Base-by-base conservation (phyloP, 164 flowering plant genomes). In the grape (Vitis vinifera) region DNA sequence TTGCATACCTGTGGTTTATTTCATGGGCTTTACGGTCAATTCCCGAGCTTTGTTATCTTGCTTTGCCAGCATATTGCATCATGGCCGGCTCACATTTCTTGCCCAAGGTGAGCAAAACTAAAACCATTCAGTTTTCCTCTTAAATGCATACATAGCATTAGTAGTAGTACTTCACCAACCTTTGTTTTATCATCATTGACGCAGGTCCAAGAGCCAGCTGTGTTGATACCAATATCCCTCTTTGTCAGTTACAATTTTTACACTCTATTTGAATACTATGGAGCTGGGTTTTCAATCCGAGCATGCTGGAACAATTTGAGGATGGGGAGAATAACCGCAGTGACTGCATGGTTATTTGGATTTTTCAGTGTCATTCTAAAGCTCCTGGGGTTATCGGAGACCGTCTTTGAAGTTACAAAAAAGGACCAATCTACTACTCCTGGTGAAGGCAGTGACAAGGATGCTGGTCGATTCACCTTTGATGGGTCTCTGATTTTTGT, bases 261-360 rank as follows among this genome's bases (percentile, higher is more conserved):
- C 60, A 67, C 74, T 13, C 72, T 89, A 29, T 62, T n/a, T 2
- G 89, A 90, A 52, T 86, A 71, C 74, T 30, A 82, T 0, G 16
- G 15, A 2, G 8, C 30, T 1, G 82, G 85, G 9, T 62, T 67
- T 2, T 73, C 91, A 0, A 19, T 78, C 9, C 71, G 78, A 0
- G 66, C 74, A n/a, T 89, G 93, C 90, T 91, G 89, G 89, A 84
- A 82, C 71, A 73, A 68, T 66, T 79, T 80, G 15, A 74, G 80
- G 62, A 83, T 83, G 80, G 8, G 3, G 6, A 76, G 84, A 74
- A 78, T 89, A 23, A 62, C 0, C 10, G 16, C 84, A 1, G 19
- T 66, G 2, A 77, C 76, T 6, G 78, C 88, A 14, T 80, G 84
- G 78, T 62, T 84, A 2, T 84, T 86, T 51, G 86, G 87, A 1